Conservation (phyloP, 1,284 basidiomycete genomes). For the Trichosporon coremiiforme region DNA sequence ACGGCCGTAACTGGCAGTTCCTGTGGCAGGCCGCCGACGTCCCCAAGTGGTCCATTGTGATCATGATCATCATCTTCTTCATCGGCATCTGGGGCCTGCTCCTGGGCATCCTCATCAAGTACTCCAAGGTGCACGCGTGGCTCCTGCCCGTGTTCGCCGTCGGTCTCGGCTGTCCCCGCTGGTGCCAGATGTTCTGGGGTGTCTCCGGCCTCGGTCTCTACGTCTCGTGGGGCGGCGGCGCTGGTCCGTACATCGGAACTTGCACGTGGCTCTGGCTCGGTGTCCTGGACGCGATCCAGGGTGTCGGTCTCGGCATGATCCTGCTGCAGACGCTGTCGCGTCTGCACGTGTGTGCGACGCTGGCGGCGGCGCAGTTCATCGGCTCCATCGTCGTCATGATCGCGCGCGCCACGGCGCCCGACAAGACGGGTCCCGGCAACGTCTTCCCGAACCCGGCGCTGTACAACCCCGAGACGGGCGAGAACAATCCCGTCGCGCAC, state of each 20-base stretch:
- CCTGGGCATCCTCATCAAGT: conserved; percentile 73
- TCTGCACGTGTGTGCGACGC: conserved; percentile 85
- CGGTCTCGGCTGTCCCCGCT: conserved; percentile 83
- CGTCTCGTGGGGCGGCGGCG: conserved; percentile 82
- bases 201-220: conserved; percentile 63
- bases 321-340: conserved; percentile 88
- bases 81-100: conserved; percentile 77
- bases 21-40: conserved; percentile 77
- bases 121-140: conserved; percentile 92
- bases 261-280: conserved; percentile 91
- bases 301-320: conserved; percentile 91
- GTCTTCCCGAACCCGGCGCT: conserved; percentile 90
- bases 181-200: conserved; percentile 73
- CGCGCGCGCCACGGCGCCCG: conserved; percentile 54
- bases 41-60: conserved; percentile 75
- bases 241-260: conserved; percentile 81
- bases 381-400: conserved; percentile 57
- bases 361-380: conserved; percentile 73
- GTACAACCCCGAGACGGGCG: conserved; percentile 71
- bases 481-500: conserved; percentile 52
- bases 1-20: conserved; percentile 90
- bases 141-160: conserved; percentile 88
- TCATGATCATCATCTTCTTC: conserved; percentile 81
- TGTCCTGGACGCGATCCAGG: conserved; percentile 86
- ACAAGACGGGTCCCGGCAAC: conserved; percentile 71